Conservation (phyloP, 106 monocot genomes). For the Platanthera guangdongensis region DNA sequence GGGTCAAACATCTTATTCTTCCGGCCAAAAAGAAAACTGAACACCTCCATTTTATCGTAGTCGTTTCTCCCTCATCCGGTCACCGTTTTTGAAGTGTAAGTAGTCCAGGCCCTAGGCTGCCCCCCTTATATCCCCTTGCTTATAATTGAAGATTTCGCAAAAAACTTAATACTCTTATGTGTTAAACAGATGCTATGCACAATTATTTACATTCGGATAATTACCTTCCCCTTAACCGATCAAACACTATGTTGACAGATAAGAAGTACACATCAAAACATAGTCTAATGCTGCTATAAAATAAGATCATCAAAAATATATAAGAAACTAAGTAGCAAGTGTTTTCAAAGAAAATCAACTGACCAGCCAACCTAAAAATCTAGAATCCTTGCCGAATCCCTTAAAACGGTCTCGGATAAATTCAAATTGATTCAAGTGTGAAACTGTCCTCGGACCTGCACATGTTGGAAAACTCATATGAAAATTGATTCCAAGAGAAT, state of each 20-base stretch:
- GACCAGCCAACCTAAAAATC: constrained; percentile 48
- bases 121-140: too few relatives aligned
- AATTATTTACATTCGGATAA: too few relatives aligned
- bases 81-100: too few relatives aligned
- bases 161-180: too few relatives aligned
- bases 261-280: background rate
- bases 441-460: constrained; percentile 29
- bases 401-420: constrained; percentile 57
- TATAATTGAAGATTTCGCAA: too few relatives aligned
- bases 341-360: background rate
- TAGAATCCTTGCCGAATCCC: constrained; percentile 40
- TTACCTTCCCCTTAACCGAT: too few relatives aligned
- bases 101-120: too few relatives aligned
- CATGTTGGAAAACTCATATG: background rate
- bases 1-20: too few relatives aligned
- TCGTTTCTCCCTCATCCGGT: too few relatives aligned
- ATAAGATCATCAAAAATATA: background rate
- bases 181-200: too few relatives aligned
- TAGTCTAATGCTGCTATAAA: background rate
- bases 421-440: constrained; percentile 45
- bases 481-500: background rate
- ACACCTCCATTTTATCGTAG: too few relatives aligned
- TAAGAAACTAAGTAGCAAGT: background rate
- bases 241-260: background rate
- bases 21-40: too few relatives aligned